A percentile compares a stretch with the other conserved stretches of the same genome.
Conservation (phyloP, 345 rosid species). For the Leavenworthia alabamica region DNA sequence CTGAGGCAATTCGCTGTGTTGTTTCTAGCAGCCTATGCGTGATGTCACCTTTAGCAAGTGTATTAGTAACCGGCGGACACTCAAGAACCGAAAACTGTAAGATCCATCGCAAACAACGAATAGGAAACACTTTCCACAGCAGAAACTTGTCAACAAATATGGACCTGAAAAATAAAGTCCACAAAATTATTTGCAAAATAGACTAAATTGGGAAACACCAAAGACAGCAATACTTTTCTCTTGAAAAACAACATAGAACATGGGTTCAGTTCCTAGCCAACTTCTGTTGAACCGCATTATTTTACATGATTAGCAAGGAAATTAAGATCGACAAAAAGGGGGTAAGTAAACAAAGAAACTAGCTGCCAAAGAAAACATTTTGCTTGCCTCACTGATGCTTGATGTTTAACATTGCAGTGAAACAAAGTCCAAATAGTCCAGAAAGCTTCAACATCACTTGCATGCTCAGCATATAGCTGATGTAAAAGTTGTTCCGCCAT, state of each 20-base stretch:
- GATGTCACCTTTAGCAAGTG: conserved; percentile 37
- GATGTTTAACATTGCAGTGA: conserved; percentile 37
- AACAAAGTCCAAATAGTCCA: conserved; percentile 79
- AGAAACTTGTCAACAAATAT: conserved; percentile 79
- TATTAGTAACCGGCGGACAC: conserved; percentile 52
- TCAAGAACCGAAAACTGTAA: conserved; percentile 76
- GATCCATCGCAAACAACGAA: conserved; percentile 82
- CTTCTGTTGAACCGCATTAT: neutral
- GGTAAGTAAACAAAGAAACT: neutral
- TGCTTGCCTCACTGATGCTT: conserved; percentile 60
- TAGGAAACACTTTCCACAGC: conserved; percentile 91
- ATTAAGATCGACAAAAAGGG: neutral
- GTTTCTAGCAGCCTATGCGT: conserved; percentile 46
- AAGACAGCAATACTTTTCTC: neutral
- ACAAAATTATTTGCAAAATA: conserved; percentile 8
- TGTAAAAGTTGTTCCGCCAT: conserved; percentile 71
- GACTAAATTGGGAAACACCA: conserved; percentile 3
- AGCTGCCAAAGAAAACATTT: conserved; percentile 2
- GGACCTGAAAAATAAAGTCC: conserved; percentile 45
- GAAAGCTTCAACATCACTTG: conserved; percentile 71
- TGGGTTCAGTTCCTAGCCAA: neutral
- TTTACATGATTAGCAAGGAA: neutral
- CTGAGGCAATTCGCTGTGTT: conserved; percentile 48
- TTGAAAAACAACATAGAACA: neutral
- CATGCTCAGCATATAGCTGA: conserved; percentile 53